A percentile compares a stretch with the other conserved stretches of the same genome.
Evolutionary conservation across 495 filamentous ascomycete genomes (phyloP).

Genomic region (Corynascus novoguineensis): DNA sequence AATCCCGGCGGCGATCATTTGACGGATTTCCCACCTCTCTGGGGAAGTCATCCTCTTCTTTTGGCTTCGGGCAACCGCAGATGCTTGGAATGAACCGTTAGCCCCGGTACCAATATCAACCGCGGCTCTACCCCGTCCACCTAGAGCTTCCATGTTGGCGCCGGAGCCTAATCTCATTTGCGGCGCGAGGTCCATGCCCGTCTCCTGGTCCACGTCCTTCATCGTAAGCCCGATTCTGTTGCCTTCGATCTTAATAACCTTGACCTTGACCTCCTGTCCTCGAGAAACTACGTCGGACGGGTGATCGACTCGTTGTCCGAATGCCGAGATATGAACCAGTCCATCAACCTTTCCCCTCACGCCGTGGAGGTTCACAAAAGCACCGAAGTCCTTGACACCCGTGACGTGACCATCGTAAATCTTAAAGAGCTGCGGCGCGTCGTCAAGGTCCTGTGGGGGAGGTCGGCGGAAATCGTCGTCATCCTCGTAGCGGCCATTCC

Average conservation of each 20-base stretch:
- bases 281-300: conserved; percentile 79
- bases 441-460: conserved; percentile 71
- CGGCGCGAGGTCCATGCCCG: conserved; percentile 77
- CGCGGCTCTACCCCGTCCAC: conserved; percentile 59
- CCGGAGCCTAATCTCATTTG: conserved; percentile 80
- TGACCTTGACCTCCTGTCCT: conserved; percentile 85
- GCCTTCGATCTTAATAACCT: conserved; percentile 81
- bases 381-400: conserved; percentile 90
- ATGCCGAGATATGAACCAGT: conserved; percentile 92
- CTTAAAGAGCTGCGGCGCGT: conserved; percentile 75
- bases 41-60: conserved; percentile 94
- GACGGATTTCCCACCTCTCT: conserved; percentile 94
- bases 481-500: conserved; percentile 49
- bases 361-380: conserved; percentile 86
- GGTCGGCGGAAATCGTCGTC: conserved; percentile 70
- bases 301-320: conserved; percentile 85
- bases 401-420: conserved; percentile 86
- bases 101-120: conserved; percentile 5
- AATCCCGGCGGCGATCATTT: conserved; percentile 90
- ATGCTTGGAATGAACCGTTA: conserved; percentile 32
- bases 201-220: conserved; percentile 94
- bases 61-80: conserved; percentile 41
- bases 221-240: conserved; percentile 81
- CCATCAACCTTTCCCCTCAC: conserved; percentile 87
- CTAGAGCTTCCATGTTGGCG: conserved; percentile 80